These are phyloP conservation scores for Trifolium dubium DNA, from an alignment of 306 rosid species.

Conservation along the genomic window DNA sequence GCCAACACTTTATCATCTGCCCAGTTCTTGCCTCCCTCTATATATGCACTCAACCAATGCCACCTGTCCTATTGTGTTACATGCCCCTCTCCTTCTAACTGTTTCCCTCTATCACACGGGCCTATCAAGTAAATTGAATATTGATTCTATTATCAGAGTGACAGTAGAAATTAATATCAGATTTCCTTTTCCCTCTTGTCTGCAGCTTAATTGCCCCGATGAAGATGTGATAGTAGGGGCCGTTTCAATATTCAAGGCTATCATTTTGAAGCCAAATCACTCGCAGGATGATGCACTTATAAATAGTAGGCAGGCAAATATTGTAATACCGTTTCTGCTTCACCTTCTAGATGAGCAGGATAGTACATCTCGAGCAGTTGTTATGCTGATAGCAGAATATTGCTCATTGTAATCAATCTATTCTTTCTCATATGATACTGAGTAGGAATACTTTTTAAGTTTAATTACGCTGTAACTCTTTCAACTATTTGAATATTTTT, in stretches of 20 bases:
- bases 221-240: conserved; percentile 71
- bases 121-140: conserved; percentile 1
- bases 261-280: conserved; percentile 63
- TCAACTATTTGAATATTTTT: neutral
- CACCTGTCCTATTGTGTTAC: neutral
- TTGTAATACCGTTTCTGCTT: conserved; percentile 66
- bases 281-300: conserved; percentile 55
- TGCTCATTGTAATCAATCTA: conserved; percentile 67
- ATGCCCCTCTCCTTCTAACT: neutral
- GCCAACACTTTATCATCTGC: neutral
- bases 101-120: neutral
- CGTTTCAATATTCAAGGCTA: conserved; percentile 74
- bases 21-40: neutral
- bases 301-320: conserved; percentile 56
- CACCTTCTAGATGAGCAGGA: conserved; percentile 85
- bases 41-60: neutral
- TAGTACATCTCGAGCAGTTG: conserved; percentile 80
- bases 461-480: neutral
- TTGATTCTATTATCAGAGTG: conserved; percentile 22
- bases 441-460: conserved; percentile 22
- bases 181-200: conserved; percentile 25
- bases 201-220: conserved; percentile 73
- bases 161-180: conserved; percentile 31
- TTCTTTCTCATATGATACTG: conserved; percentile 38
- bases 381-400: conserved; percentile 79